phyloP scores from a whole-genome alignment of 2,329 filamentous ascomycete genomes.

The Botrytis fragariae region DNA sequence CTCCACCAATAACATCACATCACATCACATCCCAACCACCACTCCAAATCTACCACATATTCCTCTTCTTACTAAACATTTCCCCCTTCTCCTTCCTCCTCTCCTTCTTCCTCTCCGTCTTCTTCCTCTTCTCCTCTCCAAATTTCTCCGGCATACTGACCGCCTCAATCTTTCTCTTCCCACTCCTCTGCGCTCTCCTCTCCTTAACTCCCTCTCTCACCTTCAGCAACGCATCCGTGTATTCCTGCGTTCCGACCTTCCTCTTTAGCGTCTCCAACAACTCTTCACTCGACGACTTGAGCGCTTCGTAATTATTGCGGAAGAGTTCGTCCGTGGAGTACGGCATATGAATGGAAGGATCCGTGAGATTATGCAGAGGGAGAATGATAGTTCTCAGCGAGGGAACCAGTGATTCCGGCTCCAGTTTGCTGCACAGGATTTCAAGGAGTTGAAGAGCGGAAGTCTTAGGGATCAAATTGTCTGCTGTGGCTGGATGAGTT shows the following conservation, averaged over 20 bases:
- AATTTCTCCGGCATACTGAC: slow-evolving; percentile 77
- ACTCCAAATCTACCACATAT: slow-evolving; percentile 26
- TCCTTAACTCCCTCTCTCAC: slow-evolving; percentile 72
- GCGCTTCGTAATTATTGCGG: slow-evolving; percentile 63
- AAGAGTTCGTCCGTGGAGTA: slow-evolving; percentile 70
- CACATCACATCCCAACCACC: no score
- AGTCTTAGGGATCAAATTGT: slow-evolving; percentile 69
- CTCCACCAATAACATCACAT: neutral
- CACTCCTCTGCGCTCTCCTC: slow-evolving; percentile 69
- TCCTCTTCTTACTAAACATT: slow-evolving; percentile 55
- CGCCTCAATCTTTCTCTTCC: slow-evolving; percentile 87
- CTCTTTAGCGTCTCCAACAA: slow-evolving; percentile 80
- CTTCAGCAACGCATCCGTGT: slow-evolving; percentile 68
- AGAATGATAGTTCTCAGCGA: slow-evolving; percentile 64
- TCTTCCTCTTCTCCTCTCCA: slow-evolving; percentile 76
- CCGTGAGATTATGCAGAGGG: slow-evolving; percentile 79
- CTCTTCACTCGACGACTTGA: slow-evolving; percentile 71
- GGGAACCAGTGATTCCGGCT: slow-evolving; percentile 54
- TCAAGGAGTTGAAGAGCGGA: slow-evolving; percentile 73
- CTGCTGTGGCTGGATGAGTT: slow-evolving; percentile 57
- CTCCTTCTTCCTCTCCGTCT: slow-evolving; percentile 79
- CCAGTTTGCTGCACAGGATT: slow-evolving; percentile 62
- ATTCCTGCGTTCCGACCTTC: slow-evolving; percentile 77
- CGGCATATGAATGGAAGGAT: slow-evolving; percentile 69
- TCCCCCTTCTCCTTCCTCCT: slow-evolving; percentile 74